Percentiles rank a stretch among this genome's conserved stretches.
phyloP scores from a whole-genome alignment of 345 rosid genomes.

The Salix dunnii region DNA sequence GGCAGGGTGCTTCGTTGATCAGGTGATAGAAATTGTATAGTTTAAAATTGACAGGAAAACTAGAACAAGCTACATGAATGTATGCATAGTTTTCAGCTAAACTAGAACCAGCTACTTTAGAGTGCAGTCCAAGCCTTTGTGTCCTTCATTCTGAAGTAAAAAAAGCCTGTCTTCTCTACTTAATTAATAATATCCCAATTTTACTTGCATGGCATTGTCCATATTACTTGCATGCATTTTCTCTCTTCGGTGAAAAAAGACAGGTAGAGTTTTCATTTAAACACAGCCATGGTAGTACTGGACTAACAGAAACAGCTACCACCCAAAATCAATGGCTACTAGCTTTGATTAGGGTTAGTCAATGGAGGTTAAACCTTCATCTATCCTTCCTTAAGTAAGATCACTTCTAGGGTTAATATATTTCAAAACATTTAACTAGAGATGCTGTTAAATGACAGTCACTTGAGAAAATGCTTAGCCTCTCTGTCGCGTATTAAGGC shows the following conservation, averaged over 20 bases:
- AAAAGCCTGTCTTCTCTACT: background rate
- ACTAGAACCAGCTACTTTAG: constrained; percentile 57
- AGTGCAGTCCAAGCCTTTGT: constrained; percentile 70
- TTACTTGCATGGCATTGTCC: background rate
- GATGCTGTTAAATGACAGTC: background rate
- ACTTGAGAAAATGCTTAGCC: background rate
- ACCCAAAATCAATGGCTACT: background rate
- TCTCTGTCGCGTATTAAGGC: background rate
- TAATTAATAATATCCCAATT: background rate
- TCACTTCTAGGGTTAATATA: background rate
- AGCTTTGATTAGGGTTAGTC: too few relatives aligned
- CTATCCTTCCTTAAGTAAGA: background rate
- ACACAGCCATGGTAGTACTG: background rate
- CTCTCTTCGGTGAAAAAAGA: background rate
- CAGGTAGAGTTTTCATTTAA: too few relatives aligned
- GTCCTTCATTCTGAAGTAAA: constrained; percentile 7
- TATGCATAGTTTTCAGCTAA: constrained; percentile 24
- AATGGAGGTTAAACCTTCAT: too few relatives aligned
- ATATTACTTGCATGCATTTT: background rate
- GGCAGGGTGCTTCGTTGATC: constrained; percentile 24
- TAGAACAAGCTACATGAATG: background rate
- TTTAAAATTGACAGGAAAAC: background rate
- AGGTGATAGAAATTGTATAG: background rate
- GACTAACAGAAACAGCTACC: background rate
- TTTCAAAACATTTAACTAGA: background rate